Base-by-base conservation (phyloP, 768 basidiomycete species). In the Cystofilobasidium macerans region DNA sequence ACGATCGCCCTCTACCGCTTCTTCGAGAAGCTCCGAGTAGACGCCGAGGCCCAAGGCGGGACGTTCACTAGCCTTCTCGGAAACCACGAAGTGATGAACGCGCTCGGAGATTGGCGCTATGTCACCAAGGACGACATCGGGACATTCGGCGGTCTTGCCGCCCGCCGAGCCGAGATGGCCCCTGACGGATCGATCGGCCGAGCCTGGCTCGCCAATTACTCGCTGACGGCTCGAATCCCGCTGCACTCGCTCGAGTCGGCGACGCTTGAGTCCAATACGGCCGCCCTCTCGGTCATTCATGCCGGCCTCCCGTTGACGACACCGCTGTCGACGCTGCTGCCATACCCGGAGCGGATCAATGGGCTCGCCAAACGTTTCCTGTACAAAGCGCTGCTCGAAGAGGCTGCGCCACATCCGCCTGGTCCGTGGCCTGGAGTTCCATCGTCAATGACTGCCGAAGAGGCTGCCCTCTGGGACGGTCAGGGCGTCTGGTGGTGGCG, bases 51-150 rank as follows among this genome's bases (percentile, higher is more conserved):
- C 2, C 24, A 47, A 20, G 60, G 66, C 14, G 61, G 54, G 20
- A 14, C 24, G 30, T 24, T 67, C 28, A 20, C 24, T 2, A 56
- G 28, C 8, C 32, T 62, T 14, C 78, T 97, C 38, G 95, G 95
- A 30, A 99, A 99, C 75, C 95, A 99, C 71, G 95, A 98, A 75
- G 85, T 86, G 80, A 95, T 97, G 90, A 93, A 93, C 70, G 84
- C 82, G 18, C 85, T 89, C 66, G 58, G 28, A 4, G 90, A 93
- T 75, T 93, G 89, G 89, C 84, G 88, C 85, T 95, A 92, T 70
- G 91, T 94, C 32, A 86, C 84, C 71, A 81, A 83, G 12, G 80
- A 82, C 32, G 93, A 95, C 72, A 84, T 94, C 57, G 80, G 83
- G 60, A 91, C 88, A 0, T 93, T 90, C 70, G 90, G 88, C 22